A percentile compares a stretch with the other conserved stretches of the same genome.
These are phyloP conservation scores for Lasiodiplodia sp. DNA, from an alignment of 2,329 filamentous ascomycete genomes.

Conservation along the genomic window DNA sequence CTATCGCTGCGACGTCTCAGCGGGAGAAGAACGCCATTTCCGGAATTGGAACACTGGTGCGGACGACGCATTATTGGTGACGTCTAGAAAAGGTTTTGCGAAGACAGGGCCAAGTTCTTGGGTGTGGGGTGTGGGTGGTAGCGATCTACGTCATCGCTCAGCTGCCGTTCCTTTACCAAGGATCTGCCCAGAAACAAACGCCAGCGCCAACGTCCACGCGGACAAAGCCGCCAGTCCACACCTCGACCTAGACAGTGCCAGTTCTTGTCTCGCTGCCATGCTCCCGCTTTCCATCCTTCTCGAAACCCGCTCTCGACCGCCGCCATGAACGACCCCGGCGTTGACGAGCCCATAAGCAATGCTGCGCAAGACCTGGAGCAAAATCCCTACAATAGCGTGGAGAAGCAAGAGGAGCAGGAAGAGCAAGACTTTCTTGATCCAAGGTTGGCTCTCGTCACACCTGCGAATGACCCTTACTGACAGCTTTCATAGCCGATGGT, in stretches of 20 bases:
- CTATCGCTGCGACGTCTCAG: too few relatives aligned
- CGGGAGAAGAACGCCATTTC: too few relatives aligned
- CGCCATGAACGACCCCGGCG: slow-evolving; percentile 61
- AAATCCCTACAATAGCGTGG: slow-evolving; percentile 40
- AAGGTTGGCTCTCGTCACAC: slow-evolving; percentile 39
- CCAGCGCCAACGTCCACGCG: slow-evolving; percentile 13
- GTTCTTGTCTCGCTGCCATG: background rate
- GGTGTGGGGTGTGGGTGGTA: background rate
- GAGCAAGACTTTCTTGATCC: slow-evolving; percentile 54
- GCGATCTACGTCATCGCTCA: slow-evolving; percentile 19
- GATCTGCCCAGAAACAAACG: background rate
- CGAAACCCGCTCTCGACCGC: background rate
- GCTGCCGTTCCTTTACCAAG: background rate
- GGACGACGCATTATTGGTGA: background rate
- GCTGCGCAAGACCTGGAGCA: slow-evolving; percentile 56
- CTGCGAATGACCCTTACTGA: background rate
- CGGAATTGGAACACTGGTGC: too few relatives aligned
- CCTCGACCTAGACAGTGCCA: background rate
- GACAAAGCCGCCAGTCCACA: background rate
- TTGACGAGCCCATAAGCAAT: slow-evolving; percentile 57
- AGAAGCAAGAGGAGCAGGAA: slow-evolving; percentile 47
- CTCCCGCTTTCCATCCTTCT: too few relatives aligned
- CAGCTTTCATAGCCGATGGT: slow-evolving; percentile 57
- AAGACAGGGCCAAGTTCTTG: background rate
- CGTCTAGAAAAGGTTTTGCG: slow-evolving; percentile 19